These are phyloP conservation scores for Diospyros lotus DNA, from an alignment of 148 eudicot genomes.

Conservation along the genomic window DNA sequence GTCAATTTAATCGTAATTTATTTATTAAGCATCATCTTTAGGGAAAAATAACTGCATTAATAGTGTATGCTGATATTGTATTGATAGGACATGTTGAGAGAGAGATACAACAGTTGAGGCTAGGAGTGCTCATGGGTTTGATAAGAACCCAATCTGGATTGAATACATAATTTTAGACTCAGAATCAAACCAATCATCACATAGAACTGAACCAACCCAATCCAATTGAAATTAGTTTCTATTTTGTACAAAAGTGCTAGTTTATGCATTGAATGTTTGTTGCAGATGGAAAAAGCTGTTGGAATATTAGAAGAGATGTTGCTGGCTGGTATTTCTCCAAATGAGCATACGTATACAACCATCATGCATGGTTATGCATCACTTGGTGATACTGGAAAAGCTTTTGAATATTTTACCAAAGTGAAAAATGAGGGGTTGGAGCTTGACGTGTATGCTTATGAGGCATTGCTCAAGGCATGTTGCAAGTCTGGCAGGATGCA, in stretches of 20 bases:
- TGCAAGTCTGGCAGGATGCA: constrained; percentile 99
- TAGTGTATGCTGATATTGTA: no score
- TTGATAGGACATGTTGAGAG: no score
- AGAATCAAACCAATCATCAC: no score
- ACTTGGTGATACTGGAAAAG: constrained; percentile 91
- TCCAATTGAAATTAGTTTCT: not conserved
- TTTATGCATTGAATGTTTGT: constrained; percentile 2
- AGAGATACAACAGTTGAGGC: no score
- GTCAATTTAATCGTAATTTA: no score
- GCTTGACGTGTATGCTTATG: constrained; percentile 79
- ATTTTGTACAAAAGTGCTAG: not conserved
- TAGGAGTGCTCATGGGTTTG: no score
- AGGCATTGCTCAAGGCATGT: constrained; percentile 97
- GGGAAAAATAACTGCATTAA: no score
- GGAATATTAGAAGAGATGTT: constrained; percentile 74
- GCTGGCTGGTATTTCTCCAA: constrained; percentile 66
- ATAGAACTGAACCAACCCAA: no score
- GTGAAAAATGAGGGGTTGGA: constrained; percentile 79
- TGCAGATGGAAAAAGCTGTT: constrained; percentile 84
- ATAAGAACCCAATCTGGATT: no score
- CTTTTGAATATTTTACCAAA: constrained; percentile 84
- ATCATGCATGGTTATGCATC: constrained; percentile 99
- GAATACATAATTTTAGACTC: no score
- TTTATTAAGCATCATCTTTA: no score
- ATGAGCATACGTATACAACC: constrained; percentile 78